phyloP scores from a whole-genome alignment of 148 eudicot species.

The Rhododendron vialii region DNA sequence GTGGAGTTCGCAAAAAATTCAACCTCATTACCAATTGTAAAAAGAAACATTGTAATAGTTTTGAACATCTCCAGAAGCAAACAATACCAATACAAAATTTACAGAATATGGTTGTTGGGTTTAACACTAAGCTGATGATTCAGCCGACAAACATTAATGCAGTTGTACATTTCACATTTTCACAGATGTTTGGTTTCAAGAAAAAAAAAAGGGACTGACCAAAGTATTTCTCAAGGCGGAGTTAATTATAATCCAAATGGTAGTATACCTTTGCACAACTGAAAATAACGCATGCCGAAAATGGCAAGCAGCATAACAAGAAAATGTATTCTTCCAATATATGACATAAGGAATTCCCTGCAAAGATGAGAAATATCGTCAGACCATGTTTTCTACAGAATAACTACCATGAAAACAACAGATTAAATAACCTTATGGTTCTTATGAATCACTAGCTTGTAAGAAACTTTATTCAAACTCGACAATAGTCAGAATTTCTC shows the following conservation, averaged over 20 bases:
- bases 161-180: neutral
- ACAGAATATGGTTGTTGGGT: neutral
- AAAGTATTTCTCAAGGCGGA: neutral
- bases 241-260: neutral
- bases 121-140: neutral
- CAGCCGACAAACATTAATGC: neutral
- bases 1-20: neutral
- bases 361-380: constrained; percentile 16
- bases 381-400: neutral
- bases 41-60: neutral
- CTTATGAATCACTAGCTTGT: constrained; percentile 6
- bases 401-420: constrained; percentile 4
- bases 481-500: constrained; percentile 5
- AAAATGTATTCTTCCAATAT: constrained; percentile 72
- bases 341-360: constrained; percentile 90
- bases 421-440: neutral
- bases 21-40: neutral
- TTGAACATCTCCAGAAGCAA: neutral
- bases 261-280: constrained; percentile 72
- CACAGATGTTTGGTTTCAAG: neutral
- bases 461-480: neutral
- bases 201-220: neutral
- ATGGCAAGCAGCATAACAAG: constrained; percentile 72
- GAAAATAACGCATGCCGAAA: constrained; percentile 83
- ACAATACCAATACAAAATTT: neutral